Evolutionary conservation across 257 asterid species (phyloP).

Genomic region (Jacaranda mimosifolia): DNA sequence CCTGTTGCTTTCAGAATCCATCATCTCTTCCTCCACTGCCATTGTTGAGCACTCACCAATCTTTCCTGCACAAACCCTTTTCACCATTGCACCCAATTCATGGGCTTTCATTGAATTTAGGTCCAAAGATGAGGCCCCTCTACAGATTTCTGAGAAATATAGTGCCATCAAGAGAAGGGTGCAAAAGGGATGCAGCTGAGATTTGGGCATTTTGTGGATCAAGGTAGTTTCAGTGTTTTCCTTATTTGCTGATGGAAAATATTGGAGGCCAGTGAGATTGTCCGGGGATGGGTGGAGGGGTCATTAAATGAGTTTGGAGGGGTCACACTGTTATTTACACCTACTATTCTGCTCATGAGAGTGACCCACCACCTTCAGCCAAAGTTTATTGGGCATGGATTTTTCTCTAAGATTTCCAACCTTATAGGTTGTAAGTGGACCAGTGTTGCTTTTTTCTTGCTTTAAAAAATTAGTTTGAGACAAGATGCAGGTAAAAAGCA

Average conservation of each 20-base stretch:
- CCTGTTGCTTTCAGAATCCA: conserved; percentile 71
- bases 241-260: conserved; percentile 26
- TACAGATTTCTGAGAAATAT: conserved; percentile 41
- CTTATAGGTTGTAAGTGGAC: conserved; percentile 20
- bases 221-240: neutral
- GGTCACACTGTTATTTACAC: conserved; percentile 17
- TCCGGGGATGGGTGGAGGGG: conserved; percentile 15
- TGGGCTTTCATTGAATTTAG: conserved; percentile 43
- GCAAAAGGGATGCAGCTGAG: conserved; percentile 31
- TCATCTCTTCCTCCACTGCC: conserved; percentile 48
- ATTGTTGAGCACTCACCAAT: conserved; percentile 51
- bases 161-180: conserved; percentile 38
- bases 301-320: conserved; percentile 42
- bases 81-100: conserved; percentile 47
- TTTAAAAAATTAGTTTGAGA: conserved; percentile 19
- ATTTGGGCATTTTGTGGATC: conserved; percentile 53
- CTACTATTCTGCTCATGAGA: conserved; percentile 40
- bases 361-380: conserved; percentile 48
- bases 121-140: conserved; percentile 51
- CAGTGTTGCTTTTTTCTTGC: neutral
- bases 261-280: conserved; percentile 36
- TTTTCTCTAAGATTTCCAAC: conserved; percentile 13
- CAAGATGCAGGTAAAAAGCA: neutral
- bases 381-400: conserved; percentile 7
- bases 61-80: conserved; percentile 56